These are phyloP conservation scores for Nemania bipapillata DNA, from an alignment of 2,329 filamentous ascomycete species.

Conservation along the genomic window DNA sequence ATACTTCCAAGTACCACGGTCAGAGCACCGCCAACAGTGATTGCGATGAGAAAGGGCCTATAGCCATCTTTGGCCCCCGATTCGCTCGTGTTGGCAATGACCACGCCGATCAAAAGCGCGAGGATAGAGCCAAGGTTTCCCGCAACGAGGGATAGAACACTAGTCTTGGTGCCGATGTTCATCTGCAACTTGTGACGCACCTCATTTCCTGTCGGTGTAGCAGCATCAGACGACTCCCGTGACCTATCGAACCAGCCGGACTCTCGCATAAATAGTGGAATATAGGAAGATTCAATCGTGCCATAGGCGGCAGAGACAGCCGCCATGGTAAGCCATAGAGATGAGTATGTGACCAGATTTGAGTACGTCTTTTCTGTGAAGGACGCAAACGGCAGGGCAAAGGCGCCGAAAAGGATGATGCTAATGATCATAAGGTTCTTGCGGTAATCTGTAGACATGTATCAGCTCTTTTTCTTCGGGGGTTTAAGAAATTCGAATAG, in stretches of 20 bases:
- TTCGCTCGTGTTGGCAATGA: conserved; percentile 29
- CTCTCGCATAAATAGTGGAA: conserved; percentile 35
- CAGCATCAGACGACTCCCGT: background rate
- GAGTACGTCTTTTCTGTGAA: conserved; percentile 26
- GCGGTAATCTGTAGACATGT: conserved; percentile 25
- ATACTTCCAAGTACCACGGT: conserved; percentile 29
- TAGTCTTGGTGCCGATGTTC: conserved; percentile 31
- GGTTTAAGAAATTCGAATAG: background rate
- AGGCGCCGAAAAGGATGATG: conserved; percentile 34
- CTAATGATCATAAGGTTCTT: conserved; percentile 33
- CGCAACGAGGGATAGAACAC: conserved; percentile 33
- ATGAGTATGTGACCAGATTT: conserved; percentile 29
- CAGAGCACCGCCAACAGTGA: conserved; percentile 31
- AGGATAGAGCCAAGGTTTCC: conserved; percentile 35
- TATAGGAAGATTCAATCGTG: conserved; percentile 35
- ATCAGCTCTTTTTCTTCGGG: background rate
- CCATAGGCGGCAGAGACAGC: conserved; percentile 33
- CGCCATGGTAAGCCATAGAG: conserved; percentile 28
- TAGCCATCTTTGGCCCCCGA: conserved; percentile 32
- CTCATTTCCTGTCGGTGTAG: conserved; percentile 13
- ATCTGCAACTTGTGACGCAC: conserved; percentile 31
- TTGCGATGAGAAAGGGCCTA: conserved; percentile 33
- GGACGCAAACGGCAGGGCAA: conserved; percentile 31
- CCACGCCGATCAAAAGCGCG: conserved; percentile 30
- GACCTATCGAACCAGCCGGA: conserved; percentile 31